A percentile compares a stretch with the other conserved stretches of the same genome.
phyloP scores from a whole-genome alignment of 257 asterid genomes.

The Fraxinus pennsylvanica region DNA sequence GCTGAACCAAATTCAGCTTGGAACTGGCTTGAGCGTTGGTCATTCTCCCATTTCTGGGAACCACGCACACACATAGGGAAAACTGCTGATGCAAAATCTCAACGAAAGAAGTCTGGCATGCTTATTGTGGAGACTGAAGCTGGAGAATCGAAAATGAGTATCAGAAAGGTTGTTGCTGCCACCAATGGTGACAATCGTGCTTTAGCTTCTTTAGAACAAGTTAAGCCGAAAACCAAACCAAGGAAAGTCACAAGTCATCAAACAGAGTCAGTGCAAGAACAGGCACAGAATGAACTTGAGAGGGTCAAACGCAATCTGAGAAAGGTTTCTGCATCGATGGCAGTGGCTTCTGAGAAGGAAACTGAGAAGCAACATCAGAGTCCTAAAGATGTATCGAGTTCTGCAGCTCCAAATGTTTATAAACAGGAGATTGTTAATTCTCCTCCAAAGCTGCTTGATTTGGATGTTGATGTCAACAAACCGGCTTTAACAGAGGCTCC shows the following conservation, averaged over 20 bases:
- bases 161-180: constrained; percentile 53
- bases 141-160: constrained; percentile 65
- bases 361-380: constrained; percentile 49
- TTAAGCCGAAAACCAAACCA: constrained; percentile 56
- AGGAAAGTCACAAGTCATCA: constrained; percentile 52
- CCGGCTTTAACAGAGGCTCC: constrained; percentile 34
- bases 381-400: constrained; percentile 30
- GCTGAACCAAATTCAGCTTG: constrained; percentile 75
- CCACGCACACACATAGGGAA: constrained; percentile 51
- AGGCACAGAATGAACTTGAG: constrained; percentile 67
- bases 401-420: constrained; percentile 41
- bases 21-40: constrained; percentile 96
- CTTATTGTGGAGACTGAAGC: constrained; percentile 47
- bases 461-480: constrained; percentile 35
- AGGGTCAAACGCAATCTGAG: constrained; percentile 68
- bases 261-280: constrained; percentile 58
- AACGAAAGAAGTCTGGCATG: constrained; percentile 46
- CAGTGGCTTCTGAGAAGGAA: constrained; percentile 50
- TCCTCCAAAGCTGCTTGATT: constrained; percentile 30
- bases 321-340: constrained; percentile 66
- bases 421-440: constrained; percentile 38
- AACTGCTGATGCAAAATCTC: constrained; percentile 46
- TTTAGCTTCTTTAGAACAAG: constrained; percentile 49
- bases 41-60: constrained; percentile 71
- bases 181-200: constrained; percentile 53